Percentiles rank a stretch among this genome's conserved stretches.
phyloP scores from a whole-genome alignment of 1,284 basidiomycete genomes.

The Apiotrichum gamsii region DNA sequence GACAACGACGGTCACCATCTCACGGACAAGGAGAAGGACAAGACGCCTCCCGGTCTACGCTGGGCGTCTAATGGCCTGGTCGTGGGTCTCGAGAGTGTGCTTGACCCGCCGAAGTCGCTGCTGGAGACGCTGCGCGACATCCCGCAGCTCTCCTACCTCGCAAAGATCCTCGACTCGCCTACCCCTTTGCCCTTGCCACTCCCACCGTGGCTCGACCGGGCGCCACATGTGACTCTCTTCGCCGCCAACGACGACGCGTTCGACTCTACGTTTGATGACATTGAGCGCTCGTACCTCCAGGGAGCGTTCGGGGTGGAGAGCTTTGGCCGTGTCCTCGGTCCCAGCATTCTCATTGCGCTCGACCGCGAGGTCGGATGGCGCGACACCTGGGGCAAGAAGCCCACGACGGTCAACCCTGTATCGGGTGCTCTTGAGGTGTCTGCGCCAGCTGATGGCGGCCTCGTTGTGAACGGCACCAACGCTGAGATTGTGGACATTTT shows the following conservation, averaged over 20 bases:
- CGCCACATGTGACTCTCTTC: slow-evolving; percentile 78
- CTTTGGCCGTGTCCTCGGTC: slow-evolving; percentile 65
- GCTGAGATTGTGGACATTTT: slow-evolving; percentile 71
- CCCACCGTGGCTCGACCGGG: slow-evolving; percentile 47
- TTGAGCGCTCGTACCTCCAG: slow-evolving; percentile 77
- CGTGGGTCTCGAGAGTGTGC: slow-evolving; percentile 65
- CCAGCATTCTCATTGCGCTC: slow-evolving; percentile 59
- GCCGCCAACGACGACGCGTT: slow-evolving; percentile 78
- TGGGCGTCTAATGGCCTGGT: slow-evolving; percentile 70
- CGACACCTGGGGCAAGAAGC: slow-evolving; percentile 30
- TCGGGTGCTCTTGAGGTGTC: slow-evolving; percentile 64
- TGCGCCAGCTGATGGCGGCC: slow-evolving; percentile 52
- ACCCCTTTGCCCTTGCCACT: slow-evolving; percentile 62
- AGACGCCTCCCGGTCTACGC: slow-evolving; percentile 42
- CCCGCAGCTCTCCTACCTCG: slow-evolving; percentile 62
- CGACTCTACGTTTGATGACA: slow-evolving; percentile 56
- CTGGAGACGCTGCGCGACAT: slow-evolving; percentile 59
- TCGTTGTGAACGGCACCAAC: slow-evolving; percentile 59
- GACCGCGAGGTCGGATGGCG: slow-evolving; percentile 35
- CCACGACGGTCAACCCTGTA: slow-evolving; percentile 26
- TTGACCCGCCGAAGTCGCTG: slow-evolving; percentile 68
- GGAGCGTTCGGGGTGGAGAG: slow-evolving; percentile 77
- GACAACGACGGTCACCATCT: slow-evolving; percentile 2
- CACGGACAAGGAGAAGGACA: slow-evolving; percentile 20
- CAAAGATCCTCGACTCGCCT: slow-evolving; percentile 50